phyloP scores from a whole-genome alignment of 768 basidiomycete species.

The Tephrocybe sp. region DNA sequence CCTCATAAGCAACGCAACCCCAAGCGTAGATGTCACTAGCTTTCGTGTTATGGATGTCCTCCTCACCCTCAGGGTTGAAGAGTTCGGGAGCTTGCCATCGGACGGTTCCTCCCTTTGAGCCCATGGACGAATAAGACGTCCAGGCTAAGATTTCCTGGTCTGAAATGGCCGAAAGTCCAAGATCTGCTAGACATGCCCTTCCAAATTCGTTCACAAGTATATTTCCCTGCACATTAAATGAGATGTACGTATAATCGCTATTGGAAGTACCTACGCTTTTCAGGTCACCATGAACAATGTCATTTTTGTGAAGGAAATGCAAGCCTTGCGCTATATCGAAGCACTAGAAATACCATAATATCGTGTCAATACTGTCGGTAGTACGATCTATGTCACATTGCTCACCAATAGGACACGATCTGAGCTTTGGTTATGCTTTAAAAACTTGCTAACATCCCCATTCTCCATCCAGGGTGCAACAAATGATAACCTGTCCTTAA shows the following conservation, averaged over 20 bases:
- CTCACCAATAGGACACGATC: neutral
- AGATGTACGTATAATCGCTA: neutral
- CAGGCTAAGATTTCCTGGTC: neutral
- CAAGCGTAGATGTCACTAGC: neutral
- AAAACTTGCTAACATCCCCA: neutral
- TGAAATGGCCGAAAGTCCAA: neutral
- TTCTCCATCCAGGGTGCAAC: constrained; percentile 8
- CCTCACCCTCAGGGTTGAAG: neutral
- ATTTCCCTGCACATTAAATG: neutral
- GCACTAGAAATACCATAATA: neutral
- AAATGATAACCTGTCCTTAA: neutral
- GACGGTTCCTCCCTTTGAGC: neutral
- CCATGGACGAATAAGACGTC: neutral
- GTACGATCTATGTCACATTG: neutral
- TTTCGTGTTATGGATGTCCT: no score
- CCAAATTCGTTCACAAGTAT: neutral
- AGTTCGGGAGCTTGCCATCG: neutral
- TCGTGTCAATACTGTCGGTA: no score
- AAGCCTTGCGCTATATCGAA: neutral
- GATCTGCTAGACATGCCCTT: neutral
- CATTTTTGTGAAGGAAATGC: neutral
- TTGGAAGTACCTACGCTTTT: neutral
- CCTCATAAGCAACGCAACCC: neutral
- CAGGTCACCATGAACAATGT: neutral
- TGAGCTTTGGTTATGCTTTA: neutral